A percentile compares a stretch with the other conserved stretches of the same genome.
Conservation (phyloP, 805 yeast genomes). For the Yarrowia sp. region DNA sequence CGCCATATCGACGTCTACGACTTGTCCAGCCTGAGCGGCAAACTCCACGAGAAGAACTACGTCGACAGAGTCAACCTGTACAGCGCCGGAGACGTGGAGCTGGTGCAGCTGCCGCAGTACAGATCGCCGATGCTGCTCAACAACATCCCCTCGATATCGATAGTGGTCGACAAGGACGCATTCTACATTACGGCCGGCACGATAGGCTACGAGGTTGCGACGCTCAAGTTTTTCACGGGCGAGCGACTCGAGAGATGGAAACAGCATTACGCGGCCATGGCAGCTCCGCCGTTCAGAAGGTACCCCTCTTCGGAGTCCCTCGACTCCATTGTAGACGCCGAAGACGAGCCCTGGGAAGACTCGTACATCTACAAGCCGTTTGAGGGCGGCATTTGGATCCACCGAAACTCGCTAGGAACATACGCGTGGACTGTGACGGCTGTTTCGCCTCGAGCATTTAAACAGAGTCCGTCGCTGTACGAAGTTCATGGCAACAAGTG, state of each 20-base stretch:
- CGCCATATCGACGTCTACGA: slow-evolving; percentile 7
- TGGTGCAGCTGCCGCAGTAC: background rate
- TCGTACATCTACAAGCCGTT: slow-evolving; percentile 1
- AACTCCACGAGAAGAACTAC: background rate
- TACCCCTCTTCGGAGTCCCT: background rate
- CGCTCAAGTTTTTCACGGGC: slow-evolving; percentile 2
- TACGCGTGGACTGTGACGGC: slow-evolving; percentile 14
- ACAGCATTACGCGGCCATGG: background rate
- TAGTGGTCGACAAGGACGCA: background rate
- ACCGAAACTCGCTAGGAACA: slow-evolving; percentile 14
- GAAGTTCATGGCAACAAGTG: slow-evolving; percentile 20
- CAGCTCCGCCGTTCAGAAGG: background rate
- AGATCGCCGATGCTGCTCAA: background rate
- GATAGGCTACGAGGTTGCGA: slow-evolving; percentile 18
- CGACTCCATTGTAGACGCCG: background rate
- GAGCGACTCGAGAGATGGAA: slow-evolving; percentile 2
- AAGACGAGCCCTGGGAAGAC: slow-evolving; percentile 14
- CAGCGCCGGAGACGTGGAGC: background rate
- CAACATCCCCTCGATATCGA: slow-evolving; percentile 1
- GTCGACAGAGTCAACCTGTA: slow-evolving; percentile 5
- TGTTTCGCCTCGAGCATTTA: background rate
- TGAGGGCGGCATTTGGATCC: slow-evolving; percentile 14
- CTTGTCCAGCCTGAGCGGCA: background rate
- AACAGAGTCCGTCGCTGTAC: background rate
- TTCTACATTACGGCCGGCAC: slow-evolving; percentile 11